phyloP scores from a whole-genome alignment of 768 basidiomycete species.

The Kwoniella mangroviensis region DNA sequence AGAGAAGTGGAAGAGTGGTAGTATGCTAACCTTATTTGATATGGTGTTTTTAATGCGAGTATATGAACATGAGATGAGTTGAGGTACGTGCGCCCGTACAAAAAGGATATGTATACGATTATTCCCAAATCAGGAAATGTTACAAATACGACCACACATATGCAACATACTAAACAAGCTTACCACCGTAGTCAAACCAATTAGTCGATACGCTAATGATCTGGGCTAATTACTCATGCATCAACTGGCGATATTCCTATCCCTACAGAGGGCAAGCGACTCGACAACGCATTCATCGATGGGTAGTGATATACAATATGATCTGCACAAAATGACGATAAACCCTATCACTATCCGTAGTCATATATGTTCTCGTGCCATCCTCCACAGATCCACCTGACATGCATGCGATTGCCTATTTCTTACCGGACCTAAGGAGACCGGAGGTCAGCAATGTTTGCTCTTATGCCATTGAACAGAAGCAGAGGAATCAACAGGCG shows the following conservation, averaged over 20 bases:
- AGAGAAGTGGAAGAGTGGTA: not conserved
- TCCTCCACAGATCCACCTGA: not conserved
- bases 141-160: not conserved
- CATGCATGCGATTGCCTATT: slow-evolving; percentile 15
- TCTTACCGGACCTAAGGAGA: slow-evolving; percentile 43
- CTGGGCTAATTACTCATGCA: too few species aligned
- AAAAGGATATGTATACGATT: not conserved
- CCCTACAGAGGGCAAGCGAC: too few species aligned
- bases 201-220: too few species aligned
- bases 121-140: not conserved
- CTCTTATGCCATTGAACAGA: not conserved
- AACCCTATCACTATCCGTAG: not conserved
- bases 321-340: too few species aligned
- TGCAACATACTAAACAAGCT: not conserved
- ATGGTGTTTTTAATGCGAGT: not conserved
- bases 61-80: not conserved
- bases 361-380: not conserved
- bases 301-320: too few species aligned
- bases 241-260: too few species aligned
- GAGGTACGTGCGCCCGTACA: not conserved
- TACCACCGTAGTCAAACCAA: not conserved
- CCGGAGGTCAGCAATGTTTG: not conserved
- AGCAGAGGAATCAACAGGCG: too few species aligned
- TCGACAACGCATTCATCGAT: too few species aligned
- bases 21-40: not conserved